phyloP scores from a whole-genome alignment of 2,329 filamentous ascomycete genomes.

The Botrytis tulipae region DNA sequence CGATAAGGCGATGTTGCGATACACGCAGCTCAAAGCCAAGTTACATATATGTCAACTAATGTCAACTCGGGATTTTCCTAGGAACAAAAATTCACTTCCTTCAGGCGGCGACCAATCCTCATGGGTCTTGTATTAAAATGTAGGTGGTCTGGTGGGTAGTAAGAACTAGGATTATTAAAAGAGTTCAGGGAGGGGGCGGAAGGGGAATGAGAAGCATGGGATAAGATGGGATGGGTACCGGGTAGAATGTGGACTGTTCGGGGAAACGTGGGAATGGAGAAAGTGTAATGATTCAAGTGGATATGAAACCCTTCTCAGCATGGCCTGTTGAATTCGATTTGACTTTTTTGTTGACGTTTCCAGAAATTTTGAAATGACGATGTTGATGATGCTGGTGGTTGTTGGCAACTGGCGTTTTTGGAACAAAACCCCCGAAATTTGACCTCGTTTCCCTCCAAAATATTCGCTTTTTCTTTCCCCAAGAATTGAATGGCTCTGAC shows the following conservation, averaged over 20 bases:
- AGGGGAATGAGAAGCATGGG: conserved; percentile 6
- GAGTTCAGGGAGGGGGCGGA: background rate
- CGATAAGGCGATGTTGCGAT: conserved; percentile 20
- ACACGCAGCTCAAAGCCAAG: background rate
- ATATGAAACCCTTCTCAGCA: background rate
- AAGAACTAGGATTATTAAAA: conserved; percentile 13
- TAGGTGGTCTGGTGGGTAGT: conserved; percentile 6
- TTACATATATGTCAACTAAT: conserved; percentile 10
- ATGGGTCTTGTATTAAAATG: conserved; percentile 9
- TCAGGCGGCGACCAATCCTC: conserved; percentile 18
- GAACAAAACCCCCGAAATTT: background rate
- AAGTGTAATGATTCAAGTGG: background rate
- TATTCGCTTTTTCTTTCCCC: background rate
- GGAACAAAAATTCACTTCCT: conserved; percentile 11
- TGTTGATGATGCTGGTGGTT: background rate
- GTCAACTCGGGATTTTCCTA: background rate
- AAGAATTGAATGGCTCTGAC: background rate
- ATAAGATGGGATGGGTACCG: conserved; percentile 2
- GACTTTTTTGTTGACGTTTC: background rate
- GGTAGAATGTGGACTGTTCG: conserved; percentile 12
- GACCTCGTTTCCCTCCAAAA: background rate
- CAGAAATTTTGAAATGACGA: background rate
- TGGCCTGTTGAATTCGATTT: background rate
- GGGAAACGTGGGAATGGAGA: conserved; percentile 18
- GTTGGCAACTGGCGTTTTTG: conserved; percentile 1